These are phyloP conservation scores for Acer saccharum DNA, from an alignment of 345 rosid species.

Conservation along the genomic window DNA sequence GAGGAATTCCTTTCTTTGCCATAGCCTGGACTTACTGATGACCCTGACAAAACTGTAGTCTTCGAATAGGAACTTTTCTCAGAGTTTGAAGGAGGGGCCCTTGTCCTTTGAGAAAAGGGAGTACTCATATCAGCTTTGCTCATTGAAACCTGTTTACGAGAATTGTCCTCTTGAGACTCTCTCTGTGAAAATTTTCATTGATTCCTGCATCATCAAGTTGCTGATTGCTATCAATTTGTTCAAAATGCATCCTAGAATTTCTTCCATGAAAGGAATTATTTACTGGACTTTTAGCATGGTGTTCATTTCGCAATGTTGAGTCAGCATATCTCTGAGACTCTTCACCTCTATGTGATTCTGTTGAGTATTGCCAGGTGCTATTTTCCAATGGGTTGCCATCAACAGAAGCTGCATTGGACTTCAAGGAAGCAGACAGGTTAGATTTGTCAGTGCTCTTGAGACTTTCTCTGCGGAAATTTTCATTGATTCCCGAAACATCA, in stretches of 20 bases:
- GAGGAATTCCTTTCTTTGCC: slow-evolving; percentile 23
- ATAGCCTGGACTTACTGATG: slow-evolving; percentile 17
- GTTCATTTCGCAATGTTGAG: slow-evolving; percentile 34
- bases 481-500: slow-evolving; percentile 26
- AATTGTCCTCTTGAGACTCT: slow-evolving; percentile 37
- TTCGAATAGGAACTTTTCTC: slow-evolving; percentile 29
- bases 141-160: slow-evolving; percentile 32
- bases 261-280: slow-evolving; percentile 23
- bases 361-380: slow-evolving; percentile 35
- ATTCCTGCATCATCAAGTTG: slow-evolving; percentile 29
- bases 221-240: slow-evolving; percentile 22
- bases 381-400: slow-evolving; percentile 15
- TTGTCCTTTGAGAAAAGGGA: slow-evolving; percentile 67
- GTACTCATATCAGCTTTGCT: slow-evolving; percentile 28
- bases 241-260: slow-evolving; percentile 26
- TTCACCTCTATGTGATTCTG: slow-evolving; percentile 42
- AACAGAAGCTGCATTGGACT: slow-evolving; percentile 31
- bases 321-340: slow-evolving; percentile 18
- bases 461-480: slow-evolving; percentile 28
- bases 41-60: slow-evolving; percentile 24
- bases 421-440: slow-evolving; percentile 30
- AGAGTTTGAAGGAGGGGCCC: slow-evolving; percentile 26
- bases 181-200: slow-evolving; percentile 28
- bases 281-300: slow-evolving; percentile 26
- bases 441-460: slow-evolving; percentile 27